phyloP scores from a whole-genome alignment of 108 stramenopile species.

The Skeletonema menzelii region DNA sequence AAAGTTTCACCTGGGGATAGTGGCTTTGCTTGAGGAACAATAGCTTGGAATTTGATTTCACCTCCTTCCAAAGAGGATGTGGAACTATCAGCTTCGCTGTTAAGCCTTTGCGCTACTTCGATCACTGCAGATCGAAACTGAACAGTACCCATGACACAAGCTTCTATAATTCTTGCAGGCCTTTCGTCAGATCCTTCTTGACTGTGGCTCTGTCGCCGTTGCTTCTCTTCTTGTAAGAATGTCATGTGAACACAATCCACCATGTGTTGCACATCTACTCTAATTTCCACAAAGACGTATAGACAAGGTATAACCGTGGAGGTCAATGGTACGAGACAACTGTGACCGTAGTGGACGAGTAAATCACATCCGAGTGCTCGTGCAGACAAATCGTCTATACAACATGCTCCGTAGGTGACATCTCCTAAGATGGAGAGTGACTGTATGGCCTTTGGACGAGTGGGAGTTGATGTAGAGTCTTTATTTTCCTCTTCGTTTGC shows the following conservation, averaged over 20 bases:
- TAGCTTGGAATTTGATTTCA: slow-evolving; percentile 26
- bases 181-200: slow-evolving; percentile 1
- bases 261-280: slow-evolving; percentile 87
- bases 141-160: slow-evolving; percentile 65
- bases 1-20: slow-evolving; percentile 93
- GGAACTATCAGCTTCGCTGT: slow-evolving; percentile 42
- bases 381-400: slow-evolving; percentile 96
- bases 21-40: slow-evolving; percentile 90
- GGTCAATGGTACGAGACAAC: slow-evolving; percentile 94
- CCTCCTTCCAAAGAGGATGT: background rate
- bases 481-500: background rate
- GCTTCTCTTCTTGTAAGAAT: slow-evolving; percentile 22
- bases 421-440: slow-evolving; percentile 91
- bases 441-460: slow-evolving; percentile 15
- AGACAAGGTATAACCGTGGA: slow-evolving; percentile 85
- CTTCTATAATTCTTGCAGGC: slow-evolving; percentile 30
- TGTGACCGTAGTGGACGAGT: slow-evolving; percentile 98
- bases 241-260: slow-evolving; percentile 79
- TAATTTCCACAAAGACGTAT: slow-evolving; percentile 99
- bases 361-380: slow-evolving; percentile 88
- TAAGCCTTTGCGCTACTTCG: slow-evolving; percentile 56
- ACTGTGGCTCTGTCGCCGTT: background rate
- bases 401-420: slow-evolving; percentile 99
- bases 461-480: background rate
- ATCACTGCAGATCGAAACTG: slow-evolving; percentile 93